Evolutionary conservation across 441 rosid genomes (phyloP).

Genomic region (Adansonia gregorii): DNA sequence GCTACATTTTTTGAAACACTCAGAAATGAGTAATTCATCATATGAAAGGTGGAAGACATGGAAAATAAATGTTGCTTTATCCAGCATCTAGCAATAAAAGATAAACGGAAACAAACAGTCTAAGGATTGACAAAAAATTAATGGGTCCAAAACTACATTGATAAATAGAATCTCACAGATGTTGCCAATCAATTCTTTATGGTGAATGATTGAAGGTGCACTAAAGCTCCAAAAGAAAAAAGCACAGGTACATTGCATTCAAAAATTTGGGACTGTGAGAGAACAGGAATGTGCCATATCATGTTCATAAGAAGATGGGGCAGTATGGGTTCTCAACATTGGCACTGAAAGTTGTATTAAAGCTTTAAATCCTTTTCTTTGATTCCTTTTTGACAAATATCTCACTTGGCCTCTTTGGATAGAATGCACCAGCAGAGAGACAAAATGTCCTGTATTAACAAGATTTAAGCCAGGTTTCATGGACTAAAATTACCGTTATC

Average conservation of each 20-base stretch:
- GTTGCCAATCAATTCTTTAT: conserved; percentile 45
- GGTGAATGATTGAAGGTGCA: conserved; percentile 38
- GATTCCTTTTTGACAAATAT: conserved; percentile 38
- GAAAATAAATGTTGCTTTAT: conserved; percentile 13
- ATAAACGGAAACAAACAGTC: conserved; percentile 27
- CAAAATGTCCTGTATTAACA: conserved; percentile 13
- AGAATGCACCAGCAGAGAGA: conserved; percentile 30
- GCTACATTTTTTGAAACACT: background rate
- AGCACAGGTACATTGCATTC: conserved; percentile 49
- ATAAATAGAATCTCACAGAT: conserved; percentile 40
- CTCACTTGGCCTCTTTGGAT: conserved; percentile 23
- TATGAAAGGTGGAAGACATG: conserved; percentile 11
- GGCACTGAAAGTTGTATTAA: conserved; percentile 20
- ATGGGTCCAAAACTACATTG: conserved; percentile 37
- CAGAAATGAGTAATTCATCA: conserved; percentile 15
- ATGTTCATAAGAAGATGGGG: conserved; percentile 44
- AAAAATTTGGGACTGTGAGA: conserved; percentile 31
- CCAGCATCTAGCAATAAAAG: background rate
- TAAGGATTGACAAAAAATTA: conserved; percentile 25
- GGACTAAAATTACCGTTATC: background rate
- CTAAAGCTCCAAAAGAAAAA: background rate
- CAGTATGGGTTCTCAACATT: conserved; percentile 43
- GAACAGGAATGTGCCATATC: conserved; percentile 61
- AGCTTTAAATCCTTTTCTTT: conserved; percentile 28
- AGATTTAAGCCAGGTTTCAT: conserved; percentile 13